These are phyloP conservation scores for Paramecium sonneborni DNA, from an alignment of 73 alveolate species.

Conservation along the genomic window DNA sequence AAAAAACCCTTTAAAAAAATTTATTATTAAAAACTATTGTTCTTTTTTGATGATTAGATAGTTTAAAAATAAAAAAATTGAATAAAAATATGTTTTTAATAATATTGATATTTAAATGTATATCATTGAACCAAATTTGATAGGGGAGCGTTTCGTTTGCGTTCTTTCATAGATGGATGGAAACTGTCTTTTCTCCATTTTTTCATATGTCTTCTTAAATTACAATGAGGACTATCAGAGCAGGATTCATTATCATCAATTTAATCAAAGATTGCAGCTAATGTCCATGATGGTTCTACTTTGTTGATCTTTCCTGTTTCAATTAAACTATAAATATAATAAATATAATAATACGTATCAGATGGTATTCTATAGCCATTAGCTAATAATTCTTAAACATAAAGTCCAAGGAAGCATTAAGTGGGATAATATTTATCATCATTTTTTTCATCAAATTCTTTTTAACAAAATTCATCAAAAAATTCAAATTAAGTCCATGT, in stretches of 20 bases:
- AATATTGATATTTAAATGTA: no score
- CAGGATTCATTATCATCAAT: background rate
- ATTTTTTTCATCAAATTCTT: background rate
- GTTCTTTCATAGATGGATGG: conserved; percentile 13
- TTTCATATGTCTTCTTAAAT: background rate
- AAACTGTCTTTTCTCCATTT: background rate
- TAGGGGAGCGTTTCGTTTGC: background rate
- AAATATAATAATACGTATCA: background rate
- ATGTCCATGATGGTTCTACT: conserved; percentile 67
- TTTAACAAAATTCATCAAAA: background rate
- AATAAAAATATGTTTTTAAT: no score
- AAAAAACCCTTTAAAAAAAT: background rate
- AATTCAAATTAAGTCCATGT: background rate
- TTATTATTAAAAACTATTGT: background rate
- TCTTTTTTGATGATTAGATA: background rate
- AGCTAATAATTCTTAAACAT: conserved; percentile 9
- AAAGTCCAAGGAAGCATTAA: conserved; percentile 56
- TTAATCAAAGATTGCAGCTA: conserved; percentile 61
- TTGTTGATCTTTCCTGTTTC: conserved; percentile 17
- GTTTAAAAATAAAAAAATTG: no score
- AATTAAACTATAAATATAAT: background rate
- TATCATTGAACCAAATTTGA: background rate
- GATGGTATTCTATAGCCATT: conserved; percentile 40
- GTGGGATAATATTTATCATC: background rate
- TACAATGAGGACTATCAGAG: conserved; percentile 20